Conservation (phyloP, 371 early-diverging fungal genomes). For the Mortierella sp. region DNA sequence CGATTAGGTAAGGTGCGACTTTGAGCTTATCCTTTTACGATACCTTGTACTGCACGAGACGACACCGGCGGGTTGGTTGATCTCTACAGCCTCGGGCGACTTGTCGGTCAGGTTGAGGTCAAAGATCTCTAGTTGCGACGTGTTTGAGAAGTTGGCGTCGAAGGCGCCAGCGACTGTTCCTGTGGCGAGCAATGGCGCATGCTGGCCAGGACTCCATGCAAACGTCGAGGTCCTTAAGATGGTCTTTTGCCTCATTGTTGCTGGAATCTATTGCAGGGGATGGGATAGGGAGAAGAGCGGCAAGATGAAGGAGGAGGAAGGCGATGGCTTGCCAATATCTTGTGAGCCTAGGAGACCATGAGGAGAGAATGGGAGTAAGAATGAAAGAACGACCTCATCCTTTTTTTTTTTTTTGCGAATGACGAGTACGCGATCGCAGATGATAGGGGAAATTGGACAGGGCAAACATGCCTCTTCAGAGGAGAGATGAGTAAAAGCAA, state of each 20-base stretch:
- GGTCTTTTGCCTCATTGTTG: constrained; percentile 61
- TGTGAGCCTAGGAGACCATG: not conserved
- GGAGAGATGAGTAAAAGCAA: too few relatives aligned
- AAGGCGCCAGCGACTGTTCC: constrained; percentile 97
- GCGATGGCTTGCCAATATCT: not conserved
- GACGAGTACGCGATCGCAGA: not conserved
- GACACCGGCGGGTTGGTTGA: constrained; percentile 64
- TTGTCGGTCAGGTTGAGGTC: constrained; percentile 74
- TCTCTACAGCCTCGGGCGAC: constrained; percentile 38
- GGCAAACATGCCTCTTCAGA: too few relatives aligned
- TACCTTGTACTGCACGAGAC: constrained; percentile 77
- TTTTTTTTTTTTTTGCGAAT: not conserved
- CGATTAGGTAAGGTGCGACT: not conserved
- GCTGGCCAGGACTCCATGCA: constrained; percentile 86
- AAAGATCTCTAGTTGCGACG: constrained; percentile 91
- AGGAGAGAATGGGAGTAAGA: not conserved
- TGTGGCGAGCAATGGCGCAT: constrained; percentile 81
- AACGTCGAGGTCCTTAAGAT: constrained; percentile 84
- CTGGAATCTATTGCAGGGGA: constrained; percentile 14
- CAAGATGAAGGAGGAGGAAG: not conserved
- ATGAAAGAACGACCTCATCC: not conserved
- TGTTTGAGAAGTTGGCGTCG: constrained; percentile 94
- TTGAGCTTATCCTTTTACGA: not conserved
- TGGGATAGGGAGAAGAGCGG: not conserved
- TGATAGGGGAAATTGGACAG: too few relatives aligned